A percentile compares a stretch with the other conserved stretches of the same genome.
Evolutionary conservation across 2,329 filamentous ascomycete genomes (phyloP).

Genomic region (Intubia oerlemansii): DNA sequence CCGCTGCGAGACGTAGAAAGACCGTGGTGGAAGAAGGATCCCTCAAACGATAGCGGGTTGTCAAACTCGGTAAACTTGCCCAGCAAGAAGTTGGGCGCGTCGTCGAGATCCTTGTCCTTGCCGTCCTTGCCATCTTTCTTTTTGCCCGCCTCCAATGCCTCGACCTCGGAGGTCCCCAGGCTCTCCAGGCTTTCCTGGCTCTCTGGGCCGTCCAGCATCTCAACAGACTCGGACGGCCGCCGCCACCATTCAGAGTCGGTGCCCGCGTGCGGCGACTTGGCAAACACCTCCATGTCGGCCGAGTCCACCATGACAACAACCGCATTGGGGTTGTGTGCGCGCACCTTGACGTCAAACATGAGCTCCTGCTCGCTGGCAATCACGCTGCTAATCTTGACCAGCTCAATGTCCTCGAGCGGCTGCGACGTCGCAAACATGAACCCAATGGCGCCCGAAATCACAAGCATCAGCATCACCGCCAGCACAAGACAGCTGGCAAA

Average conservation of each 20-base stretch:
- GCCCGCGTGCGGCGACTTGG: constrained; percentile 80
- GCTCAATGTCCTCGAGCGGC: constrained; percentile 56
- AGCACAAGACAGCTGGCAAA: constrained; percentile 77
- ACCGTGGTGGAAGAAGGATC: constrained; percentile 63
- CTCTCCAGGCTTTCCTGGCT: no score
- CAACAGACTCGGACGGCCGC: constrained; percentile 15
- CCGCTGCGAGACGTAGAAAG: constrained; percentile 58
- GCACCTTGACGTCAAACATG: constrained; percentile 79
- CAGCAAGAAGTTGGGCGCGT: constrained; percentile 71
- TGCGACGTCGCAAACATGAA: constrained; percentile 87
- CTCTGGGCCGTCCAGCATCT: no score
- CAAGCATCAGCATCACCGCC: constrained; percentile 58
- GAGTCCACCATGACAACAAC: constrained; percentile 71
- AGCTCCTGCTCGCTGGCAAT: constrained; percentile 86
- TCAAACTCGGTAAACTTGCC: constrained; percentile 76
- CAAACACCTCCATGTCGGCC: constrained; percentile 82
- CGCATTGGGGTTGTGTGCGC: constrained; percentile 81
- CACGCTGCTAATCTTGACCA: constrained; percentile 70
- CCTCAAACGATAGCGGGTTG: constrained; percentile 72
- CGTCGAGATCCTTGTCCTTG: constrained; percentile 21
- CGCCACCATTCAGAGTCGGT: constrained; percentile 40
- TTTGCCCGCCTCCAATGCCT: no score
- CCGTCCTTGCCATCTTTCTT: constrained; percentile 9
- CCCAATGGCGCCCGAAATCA: constrained; percentile 67
- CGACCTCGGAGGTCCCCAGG: no score